These are phyloP conservation scores for Tricholoma flavovirens DNA, from an alignment of 768 basidiomycete genomes.

Conservation along the genomic window DNA sequence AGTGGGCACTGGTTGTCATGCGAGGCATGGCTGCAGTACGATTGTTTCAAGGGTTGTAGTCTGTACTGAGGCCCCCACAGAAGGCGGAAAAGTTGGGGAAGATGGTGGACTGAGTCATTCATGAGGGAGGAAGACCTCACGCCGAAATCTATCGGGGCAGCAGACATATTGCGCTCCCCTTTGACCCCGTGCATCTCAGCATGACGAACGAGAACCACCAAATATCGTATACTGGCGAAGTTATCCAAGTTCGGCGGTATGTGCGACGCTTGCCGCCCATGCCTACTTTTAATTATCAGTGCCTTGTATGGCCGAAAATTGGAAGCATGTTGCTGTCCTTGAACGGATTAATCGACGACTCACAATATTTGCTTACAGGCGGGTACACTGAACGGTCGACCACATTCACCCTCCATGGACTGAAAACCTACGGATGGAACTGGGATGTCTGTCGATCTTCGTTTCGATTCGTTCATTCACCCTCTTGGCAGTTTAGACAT, in stretches of 20 bases:
- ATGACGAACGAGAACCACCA: slow-evolving; percentile 95
- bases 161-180: slow-evolving; percentile 57
- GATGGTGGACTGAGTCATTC: slow-evolving; percentile 52
- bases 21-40: slow-evolving; percentile 91
- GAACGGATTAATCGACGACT: neutral
- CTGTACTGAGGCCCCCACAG: slow-evolving; percentile 54
- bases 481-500: slow-evolving; percentile 60
- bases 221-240: slow-evolving; percentile 86
- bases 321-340: slow-evolving; percentile 38
- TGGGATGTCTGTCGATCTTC: slow-evolving; percentile 37
- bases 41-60: slow-evolving; percentile 92
- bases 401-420: slow-evolving; percentile 68
- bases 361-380: slow-evolving; percentile 22
- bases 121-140: slow-evolving; percentile 46
- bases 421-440: slow-evolving; percentile 86
- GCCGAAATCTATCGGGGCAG: slow-evolving; percentile 56
- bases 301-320: slow-evolving; percentile 90
- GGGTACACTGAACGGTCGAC: slow-evolving; percentile 80
- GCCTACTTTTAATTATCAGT: slow-evolving; percentile 71
- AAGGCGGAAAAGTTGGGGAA: slow-evolving; percentile 26
- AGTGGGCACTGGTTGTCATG: slow-evolving; percentile 80
- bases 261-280: slow-evolving; percentile 66
- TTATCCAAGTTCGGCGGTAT: slow-evolving; percentile 83
- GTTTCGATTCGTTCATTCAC: neutral
- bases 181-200: slow-evolving; percentile 80